Conservation (phyloP, 2,329 filamentous ascomycete species). For the Stachybotrys chartarum region DNA sequence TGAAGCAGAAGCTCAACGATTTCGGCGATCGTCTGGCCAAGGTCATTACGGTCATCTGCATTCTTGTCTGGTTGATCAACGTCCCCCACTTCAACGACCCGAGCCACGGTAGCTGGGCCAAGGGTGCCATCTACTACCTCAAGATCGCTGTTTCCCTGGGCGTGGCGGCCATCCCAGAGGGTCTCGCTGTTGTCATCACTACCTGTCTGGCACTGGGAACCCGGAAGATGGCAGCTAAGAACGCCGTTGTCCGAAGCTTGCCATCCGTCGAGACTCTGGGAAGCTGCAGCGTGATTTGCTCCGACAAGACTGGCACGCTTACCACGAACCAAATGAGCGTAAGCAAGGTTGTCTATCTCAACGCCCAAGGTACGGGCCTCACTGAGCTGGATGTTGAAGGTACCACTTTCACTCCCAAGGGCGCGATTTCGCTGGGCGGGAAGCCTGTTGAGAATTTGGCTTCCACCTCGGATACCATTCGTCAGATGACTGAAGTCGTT, state of each 20-base stretch:
- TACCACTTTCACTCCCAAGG: constrained; percentile 83
- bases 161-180: constrained; percentile 95
- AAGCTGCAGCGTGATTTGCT: constrained; percentile 99
- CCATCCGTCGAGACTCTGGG: constrained; percentile 96
- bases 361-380: constrained; percentile 62
- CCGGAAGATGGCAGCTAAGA: constrained; percentile 97
- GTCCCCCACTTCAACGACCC: constrained; percentile 95
- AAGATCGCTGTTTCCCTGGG: constrained; percentile 98
- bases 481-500: constrained; percentile 66
- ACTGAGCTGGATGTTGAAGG: constrained; percentile 88
- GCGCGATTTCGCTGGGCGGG: constrained; percentile 62
- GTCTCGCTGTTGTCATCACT: constrained; percentile 97
- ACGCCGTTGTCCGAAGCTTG: constrained; percentile 90
- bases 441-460: constrained; percentile 62
- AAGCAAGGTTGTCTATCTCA: constrained; percentile 81
- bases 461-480: constrained; percentile 66
- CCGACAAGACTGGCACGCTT: constrained; percentile 96
- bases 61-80: constrained; percentile 97
- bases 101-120: constrained; percentile 85
- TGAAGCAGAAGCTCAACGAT: constrained; percentile 98
- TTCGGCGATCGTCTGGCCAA: constrained; percentile 95
- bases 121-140: constrained; percentile 98
- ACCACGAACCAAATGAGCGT: constrained; percentile 99
- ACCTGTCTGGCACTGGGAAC: constrained; percentile 94
- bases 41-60: constrained; percentile 95